Evolutionary conservation across 2,329 filamentous ascomycete genomes (phyloP).

Genomic region (Pezicula radicicola): DNA sequence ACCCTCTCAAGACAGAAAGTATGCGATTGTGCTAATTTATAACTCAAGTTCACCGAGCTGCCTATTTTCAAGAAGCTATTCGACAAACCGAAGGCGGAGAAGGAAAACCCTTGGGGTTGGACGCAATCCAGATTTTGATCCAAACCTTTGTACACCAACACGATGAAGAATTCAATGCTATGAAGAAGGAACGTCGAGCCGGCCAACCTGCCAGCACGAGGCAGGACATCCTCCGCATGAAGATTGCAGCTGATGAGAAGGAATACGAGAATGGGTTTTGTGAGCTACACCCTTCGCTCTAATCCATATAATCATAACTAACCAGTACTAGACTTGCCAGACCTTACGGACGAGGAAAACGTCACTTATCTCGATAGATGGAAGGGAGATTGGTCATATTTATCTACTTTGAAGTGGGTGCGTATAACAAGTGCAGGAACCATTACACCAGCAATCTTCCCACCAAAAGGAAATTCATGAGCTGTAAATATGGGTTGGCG

Average conservation of each 20-base stretch:
- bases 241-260: slow-evolving; percentile 66
- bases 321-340: slow-evolving; percentile 59
- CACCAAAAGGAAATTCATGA: slow-evolving; percentile 55
- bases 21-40: slow-evolving; percentile 6
- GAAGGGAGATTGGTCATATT: slow-evolving; percentile 80
- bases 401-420: slow-evolving; percentile 74
- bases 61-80: slow-evolving; percentile 69
- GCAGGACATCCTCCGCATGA: slow-evolving; percentile 74
- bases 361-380: slow-evolving; percentile 66
- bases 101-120: slow-evolving; percentile 46
- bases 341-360: slow-evolving; percentile 67
- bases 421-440: slow-evolving; percentile 65
- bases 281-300: slow-evolving; percentile 35
- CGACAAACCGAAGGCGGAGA: slow-evolving; percentile 39
- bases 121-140: slow-evolving; percentile 59
- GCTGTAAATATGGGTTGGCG: not conserved
- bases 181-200: slow-evolving; percentile 69
- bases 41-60: slow-evolving; percentile 58
- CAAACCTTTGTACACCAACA: slow-evolving; percentile 64
- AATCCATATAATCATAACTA: not conserved
- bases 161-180: slow-evolving; percentile 64
- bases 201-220: slow-evolving; percentile 75
- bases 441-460: slow-evolving; percentile 71
- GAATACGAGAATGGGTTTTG: slow-evolving; percentile 85
- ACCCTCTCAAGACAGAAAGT: not conserved